A percentile compares a stretch with the other conserved stretches of the same genome.
Conservation (phyloP, 768 basidiomycete genomes). For the Dacryopinax spathularia region DNA sequence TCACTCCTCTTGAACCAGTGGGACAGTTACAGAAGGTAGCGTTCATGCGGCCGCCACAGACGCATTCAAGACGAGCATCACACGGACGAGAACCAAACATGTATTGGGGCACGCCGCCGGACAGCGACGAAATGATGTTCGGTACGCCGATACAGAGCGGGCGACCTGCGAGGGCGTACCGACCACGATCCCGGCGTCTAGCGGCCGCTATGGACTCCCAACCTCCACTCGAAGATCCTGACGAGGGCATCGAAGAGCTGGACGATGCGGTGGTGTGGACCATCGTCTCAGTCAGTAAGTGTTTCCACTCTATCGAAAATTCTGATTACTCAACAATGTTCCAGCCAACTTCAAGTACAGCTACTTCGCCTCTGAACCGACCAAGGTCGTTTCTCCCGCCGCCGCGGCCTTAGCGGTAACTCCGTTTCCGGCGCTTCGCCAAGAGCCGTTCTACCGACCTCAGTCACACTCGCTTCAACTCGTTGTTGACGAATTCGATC, state of each 20-base stretch:
- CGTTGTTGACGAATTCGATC: constrained; percentile 72
- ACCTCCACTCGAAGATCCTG: neutral
- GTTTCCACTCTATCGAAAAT: neutral
- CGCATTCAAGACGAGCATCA: constrained; percentile 12
- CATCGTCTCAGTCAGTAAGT: constrained; percentile 79
- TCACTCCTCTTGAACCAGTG: constrained; percentile 36
- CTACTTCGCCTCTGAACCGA: constrained; percentile 80
- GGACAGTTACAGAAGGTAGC: constrained; percentile 97
- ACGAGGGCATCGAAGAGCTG: constrained; percentile 53
- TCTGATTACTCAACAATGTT: constrained; percentile 4
- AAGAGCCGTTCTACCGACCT: constrained; percentile 59
- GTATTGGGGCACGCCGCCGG: constrained; percentile 13
- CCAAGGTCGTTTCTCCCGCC: constrained; percentile 41
- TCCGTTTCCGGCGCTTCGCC: constrained; percentile 77
- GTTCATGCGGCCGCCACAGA: constrained; percentile 22
- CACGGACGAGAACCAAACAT: constrained; percentile 8
- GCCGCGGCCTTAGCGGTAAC: constrained; percentile 73
- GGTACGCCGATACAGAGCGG: neutral
- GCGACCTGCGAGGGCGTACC: neutral
- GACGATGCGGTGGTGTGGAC: constrained; percentile 95
- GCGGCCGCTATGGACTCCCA: neutral
- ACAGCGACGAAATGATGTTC: constrained; percentile 6
- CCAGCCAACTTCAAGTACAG: constrained; percentile 87
- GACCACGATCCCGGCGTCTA: neutral
- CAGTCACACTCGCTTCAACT: constrained; percentile 63